Evolutionary conservation across 78 protist species (phyloP).

Genomic region (Reticulomyxa filosa): DNA sequence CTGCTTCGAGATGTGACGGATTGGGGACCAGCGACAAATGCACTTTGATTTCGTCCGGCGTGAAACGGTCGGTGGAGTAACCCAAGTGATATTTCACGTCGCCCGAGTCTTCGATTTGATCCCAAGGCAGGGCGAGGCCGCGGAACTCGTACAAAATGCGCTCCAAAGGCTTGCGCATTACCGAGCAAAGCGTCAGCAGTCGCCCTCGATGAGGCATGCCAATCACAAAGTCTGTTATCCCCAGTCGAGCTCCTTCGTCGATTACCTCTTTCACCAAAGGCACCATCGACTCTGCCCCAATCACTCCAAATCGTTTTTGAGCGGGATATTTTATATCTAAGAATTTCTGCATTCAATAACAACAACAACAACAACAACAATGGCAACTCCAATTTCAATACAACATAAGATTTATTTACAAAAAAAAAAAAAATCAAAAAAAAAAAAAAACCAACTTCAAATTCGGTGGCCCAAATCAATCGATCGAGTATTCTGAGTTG

Average conservation of each 20-base stretch:
- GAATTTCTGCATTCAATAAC: too few relatives aligned
- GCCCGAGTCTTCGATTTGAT: slow-evolving; percentile 45
- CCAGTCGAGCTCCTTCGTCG: neutral
- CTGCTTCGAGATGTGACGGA: neutral
- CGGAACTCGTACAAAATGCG: slow-evolving; percentile 68
- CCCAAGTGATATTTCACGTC: slow-evolving; percentile 95
- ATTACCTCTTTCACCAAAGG: neutral
- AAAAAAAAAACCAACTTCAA: too few relatives aligned
- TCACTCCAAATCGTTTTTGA: too few relatives aligned
- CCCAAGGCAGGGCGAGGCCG: neutral
- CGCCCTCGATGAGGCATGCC: slow-evolving; percentile 95
- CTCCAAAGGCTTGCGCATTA: slow-evolving; percentile 32
- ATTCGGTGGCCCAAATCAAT: too few relatives aligned
- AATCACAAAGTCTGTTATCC: slow-evolving; percentile 24
- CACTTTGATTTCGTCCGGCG: slow-evolving; percentile 20
- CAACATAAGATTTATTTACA: too few relatives aligned
- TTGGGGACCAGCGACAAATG: neutral
- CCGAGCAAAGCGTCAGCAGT: neutral
- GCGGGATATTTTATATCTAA: too few relatives aligned
- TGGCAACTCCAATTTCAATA: too few relatives aligned
- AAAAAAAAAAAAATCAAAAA: too few relatives aligned
- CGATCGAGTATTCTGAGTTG: too few relatives aligned
- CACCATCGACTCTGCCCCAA: too few relatives aligned
- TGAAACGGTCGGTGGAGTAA: slow-evolving; percentile 32
- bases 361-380: too few relatives aligned